Evolutionary conservation across 176 grass and related monocot species (phyloP), one percentile per base, ranked within the genome.

Genomic region (Oryza meridionalis): DNA sequence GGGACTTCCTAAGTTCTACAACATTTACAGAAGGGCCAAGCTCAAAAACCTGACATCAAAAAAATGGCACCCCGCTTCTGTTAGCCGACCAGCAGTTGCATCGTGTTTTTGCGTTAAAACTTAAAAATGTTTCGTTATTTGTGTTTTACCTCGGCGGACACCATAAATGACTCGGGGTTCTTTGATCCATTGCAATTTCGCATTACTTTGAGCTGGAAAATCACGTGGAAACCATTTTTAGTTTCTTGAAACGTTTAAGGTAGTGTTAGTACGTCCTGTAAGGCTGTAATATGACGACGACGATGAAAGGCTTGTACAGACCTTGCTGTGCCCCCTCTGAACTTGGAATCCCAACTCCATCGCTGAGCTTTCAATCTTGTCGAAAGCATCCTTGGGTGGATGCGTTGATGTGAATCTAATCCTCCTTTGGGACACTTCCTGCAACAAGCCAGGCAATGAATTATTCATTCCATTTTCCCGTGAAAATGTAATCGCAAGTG

Each of bases 381-480:
- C 44, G 9, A 89, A 87, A 40, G 93, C 75, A 76, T 95, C 89
- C 44, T 87, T 78, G 5, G 85, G 87, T 78, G 83, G 21, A 68
- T 85, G 69, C 74, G 73, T 76, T 84, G 96, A 90, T 62, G 96
- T 89, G 91, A 98, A 98, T 74, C 91, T 92, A 21, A 95, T 87
- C 59, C 85, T 93, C 71, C 93, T 80, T 82, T 94, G 91, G 16
- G 96, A 87, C 32, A 95, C 81, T 66, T 85, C 91, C 93, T 98
- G 81, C 26, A 80, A 84, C 27, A 17, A 76, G 24, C 73, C 43
- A 35, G 69, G 7, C 22, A 13, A 13, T n/a, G 29, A 59, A 21
- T 43, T 58, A 55, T 19, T 21, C 51, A 55, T 19, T 55, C 16
- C 51, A 55, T 55, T 55, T 55, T 16, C 16, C 16, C 17, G 0